Base-by-base conservation (phyloP, 345 rosid genomes). In the Cardamine chenopodiifolia region DNA sequence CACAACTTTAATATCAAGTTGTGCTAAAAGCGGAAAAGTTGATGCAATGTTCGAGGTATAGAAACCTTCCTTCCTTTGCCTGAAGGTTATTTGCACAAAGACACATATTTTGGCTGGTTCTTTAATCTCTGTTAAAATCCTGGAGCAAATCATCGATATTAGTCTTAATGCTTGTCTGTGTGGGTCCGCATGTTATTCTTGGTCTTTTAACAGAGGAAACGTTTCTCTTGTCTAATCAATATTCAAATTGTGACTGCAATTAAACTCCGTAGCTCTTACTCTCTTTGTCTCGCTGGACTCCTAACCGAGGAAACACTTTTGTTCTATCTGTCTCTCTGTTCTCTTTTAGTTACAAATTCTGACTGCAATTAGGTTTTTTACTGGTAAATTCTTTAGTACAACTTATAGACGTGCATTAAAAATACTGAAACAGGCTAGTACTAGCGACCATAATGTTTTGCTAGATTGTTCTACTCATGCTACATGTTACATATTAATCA, bases 1-100 rank as follows among this genome's bases (percentile, higher is more conserved):
- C 80, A 91, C 98, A 48, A 91, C 97, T 66, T 82, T 94, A 61
- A 91, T 94, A 82, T 88, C 98, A 73, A 87, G 95, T 53, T 91
- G 91, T 82, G 98, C 91, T 55, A 94, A 91, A 85, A 83, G 97
- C 65, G 92, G 97, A 69, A 89, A 90, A 88, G 97, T 94, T 20
- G 98, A 94, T 80, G 78, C 91, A 79, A 94, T 94, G 98, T 94
- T 91, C 78, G 93, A 91, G 85, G 97, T 93, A 83, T 53, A 77
- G 50, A 53, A 59, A 61, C 76, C 83, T 67, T 75, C 40, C 15
- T 70, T 35, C 47, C 28, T 68, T 32, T 78, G 8, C 45, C 64
- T 70, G 64, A 57, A 40, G 42, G 70, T 35, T 77, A 63, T 54
- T 44, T 73, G 11, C 10, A 18, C 25, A 35, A 53, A n/a, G 47